These are phyloP conservation scores for Aspergillus cavernicola DNA, from an alignment of 495 filamentous ascomycete genomes.

Conservation along the genomic window DNA sequence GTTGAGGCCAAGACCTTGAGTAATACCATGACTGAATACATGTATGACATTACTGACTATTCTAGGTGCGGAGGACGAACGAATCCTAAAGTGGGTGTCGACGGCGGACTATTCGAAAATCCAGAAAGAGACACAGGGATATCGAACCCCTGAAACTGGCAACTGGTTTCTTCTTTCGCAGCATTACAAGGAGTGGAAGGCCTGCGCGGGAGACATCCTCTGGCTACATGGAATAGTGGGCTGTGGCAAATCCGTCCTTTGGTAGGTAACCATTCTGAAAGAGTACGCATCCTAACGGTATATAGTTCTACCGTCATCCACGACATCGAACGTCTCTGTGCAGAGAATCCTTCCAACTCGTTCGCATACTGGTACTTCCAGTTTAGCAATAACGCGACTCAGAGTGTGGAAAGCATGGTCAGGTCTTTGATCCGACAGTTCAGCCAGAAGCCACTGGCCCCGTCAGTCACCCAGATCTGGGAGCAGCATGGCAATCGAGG, in stretches of 20 bases:
- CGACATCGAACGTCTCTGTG: conserved; percentile 10
- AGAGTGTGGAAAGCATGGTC: conserved; percentile 11
- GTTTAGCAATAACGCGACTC: conserved; percentile 8
- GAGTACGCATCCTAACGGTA: not conserved
- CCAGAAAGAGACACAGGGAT: too few relatives aligned
- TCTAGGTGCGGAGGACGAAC: too few relatives aligned
- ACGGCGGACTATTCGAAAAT: too few relatives aligned
- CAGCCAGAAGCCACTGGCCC: not conserved
- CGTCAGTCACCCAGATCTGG: conserved; percentile 6
- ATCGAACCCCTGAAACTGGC: not conserved
- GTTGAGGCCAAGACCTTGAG: too few relatives aligned
- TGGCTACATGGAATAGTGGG: not conserved
- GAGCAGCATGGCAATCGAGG: not conserved
- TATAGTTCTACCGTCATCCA: conserved; percentile 14
- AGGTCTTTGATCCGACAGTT: conserved; percentile 16
- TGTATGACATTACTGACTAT: too few relatives aligned
- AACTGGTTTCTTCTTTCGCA: not conserved
- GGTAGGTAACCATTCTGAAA: not conserved
- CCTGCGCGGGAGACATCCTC: not conserved
- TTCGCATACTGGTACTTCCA: conserved; percentile 22
- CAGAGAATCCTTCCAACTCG: not conserved
- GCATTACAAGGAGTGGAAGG: not conserved
- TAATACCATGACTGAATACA: too few relatives aligned
- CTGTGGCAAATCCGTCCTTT: conserved; percentile 15
- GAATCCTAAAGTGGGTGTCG: too few relatives aligned